phyloP scores from a whole-genome alignment of 768 basidiomycete genomes.

The Termitomyces sp. region DNA sequence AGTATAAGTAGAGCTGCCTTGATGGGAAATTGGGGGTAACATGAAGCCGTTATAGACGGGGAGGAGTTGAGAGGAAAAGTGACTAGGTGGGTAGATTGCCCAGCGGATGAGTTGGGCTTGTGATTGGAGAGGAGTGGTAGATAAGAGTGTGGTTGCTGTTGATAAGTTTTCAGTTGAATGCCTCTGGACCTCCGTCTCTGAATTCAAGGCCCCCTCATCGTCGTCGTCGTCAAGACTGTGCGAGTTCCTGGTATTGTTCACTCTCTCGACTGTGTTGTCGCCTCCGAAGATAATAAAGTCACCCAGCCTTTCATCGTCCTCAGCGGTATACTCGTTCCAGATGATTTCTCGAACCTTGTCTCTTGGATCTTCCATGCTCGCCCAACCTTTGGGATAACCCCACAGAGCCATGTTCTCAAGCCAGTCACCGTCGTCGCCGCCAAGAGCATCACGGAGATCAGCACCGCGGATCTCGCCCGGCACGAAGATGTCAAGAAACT shows the following conservation, averaged over 20 bases:
- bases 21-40: constrained; percentile 27
- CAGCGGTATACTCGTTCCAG: constrained; percentile 28
- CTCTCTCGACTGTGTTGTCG: constrained; percentile 28
- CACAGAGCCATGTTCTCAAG: constrained; percentile 58
- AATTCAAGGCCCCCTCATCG: not conserved
- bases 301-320: constrained; percentile 14
- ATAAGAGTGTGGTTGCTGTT: not conserved
- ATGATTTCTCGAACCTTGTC: constrained; percentile 44
- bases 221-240: not conserved
- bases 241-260: constrained; percentile 18
- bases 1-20: constrained; percentile 23
- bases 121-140: not conserved
- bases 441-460: constrained; percentile 51
- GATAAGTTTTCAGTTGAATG: not conserved
- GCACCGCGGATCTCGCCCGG: constrained; percentile 51
- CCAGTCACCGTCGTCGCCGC: constrained; percentile 40
- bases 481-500: constrained; percentile 54
- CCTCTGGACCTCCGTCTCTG: not conserved
- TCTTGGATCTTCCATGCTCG: constrained; percentile 44
- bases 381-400: constrained; percentile 81
- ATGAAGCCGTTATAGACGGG: constrained; percentile 40
- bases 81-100: constrained; percentile 55
- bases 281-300: constrained; percentile 34
- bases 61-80: constrained; percentile 54
- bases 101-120: constrained; percentile 33